phyloP scores from a whole-genome alignment of 2,329 filamentous ascomycete genomes.

The Gnomoniopsis sp. region DNA sequence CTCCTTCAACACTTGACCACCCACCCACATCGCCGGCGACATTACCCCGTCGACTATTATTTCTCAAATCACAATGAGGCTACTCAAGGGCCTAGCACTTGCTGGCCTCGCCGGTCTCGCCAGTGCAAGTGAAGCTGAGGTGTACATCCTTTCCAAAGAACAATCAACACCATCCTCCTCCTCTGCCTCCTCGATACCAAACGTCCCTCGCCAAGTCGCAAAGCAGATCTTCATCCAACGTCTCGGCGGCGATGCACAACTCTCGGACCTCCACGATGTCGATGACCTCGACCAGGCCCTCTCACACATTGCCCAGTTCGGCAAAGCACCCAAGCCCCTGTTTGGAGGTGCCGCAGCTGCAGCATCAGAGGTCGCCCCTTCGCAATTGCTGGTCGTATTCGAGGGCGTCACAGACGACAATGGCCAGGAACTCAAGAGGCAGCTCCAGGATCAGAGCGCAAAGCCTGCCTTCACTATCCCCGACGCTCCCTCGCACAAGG shows the following conservation, averaged over 20 bases:
- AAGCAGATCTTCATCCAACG: conserved; percentile 59
- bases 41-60: background rate
- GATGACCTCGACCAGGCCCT: conserved; percentile 47
- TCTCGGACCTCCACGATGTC: conserved; percentile 44
- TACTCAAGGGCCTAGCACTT: conserved; percentile 26
- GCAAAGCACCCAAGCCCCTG: conserved; percentile 47
- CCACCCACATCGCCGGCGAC: background rate
- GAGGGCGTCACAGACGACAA: conserved; percentile 51
- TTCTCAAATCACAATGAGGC: conserved; percentile 26
- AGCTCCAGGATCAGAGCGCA: conserved; percentile 31
- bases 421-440: conserved; percentile 38
- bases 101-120: conserved; percentile 29
- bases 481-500: conserved; percentile 40
- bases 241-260: conserved; percentile 44
- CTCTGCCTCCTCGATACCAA: conserved; percentile 31
- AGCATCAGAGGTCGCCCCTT: conserved; percentile 29
- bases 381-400: conserved; percentile 58
- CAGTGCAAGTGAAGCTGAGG: conserved; percentile 42
- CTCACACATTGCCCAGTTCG: conserved; percentile 57
- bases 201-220: conserved; percentile 50
- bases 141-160: conserved; percentile 47
- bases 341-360: conserved; percentile 37
- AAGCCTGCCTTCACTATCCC: conserved; percentile 47
- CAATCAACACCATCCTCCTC: conserved; percentile 21
- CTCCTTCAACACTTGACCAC: conserved; percentile 1